Evolutionary conservation across 2,329 filamentous ascomycete genomes (phyloP).

Genomic region (Fusarium sp.): DNA sequence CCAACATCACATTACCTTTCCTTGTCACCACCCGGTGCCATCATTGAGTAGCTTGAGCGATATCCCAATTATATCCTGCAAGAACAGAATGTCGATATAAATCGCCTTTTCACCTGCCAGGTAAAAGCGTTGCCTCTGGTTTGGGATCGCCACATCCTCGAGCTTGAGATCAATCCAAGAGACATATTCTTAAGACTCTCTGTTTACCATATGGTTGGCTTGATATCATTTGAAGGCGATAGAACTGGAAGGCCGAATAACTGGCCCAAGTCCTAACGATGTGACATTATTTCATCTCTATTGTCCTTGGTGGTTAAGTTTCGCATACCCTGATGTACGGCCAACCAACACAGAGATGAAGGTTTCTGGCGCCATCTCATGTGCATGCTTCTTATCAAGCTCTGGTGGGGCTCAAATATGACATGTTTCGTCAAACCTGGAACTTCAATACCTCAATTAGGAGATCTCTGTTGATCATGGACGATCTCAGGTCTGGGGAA

Average conservation of each 20-base stretch:
- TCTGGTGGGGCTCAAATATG: background rate
- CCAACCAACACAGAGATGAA: background rate
- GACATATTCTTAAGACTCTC: background rate
- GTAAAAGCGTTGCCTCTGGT: too few relatives aligned
- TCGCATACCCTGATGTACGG: background rate
- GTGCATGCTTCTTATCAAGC: too few relatives aligned
- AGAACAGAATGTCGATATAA: too few relatives aligned
- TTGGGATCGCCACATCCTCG: background rate
- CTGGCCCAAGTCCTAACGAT: too few relatives aligned
- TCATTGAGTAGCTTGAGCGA: too few relatives aligned
- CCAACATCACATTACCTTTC: background rate
- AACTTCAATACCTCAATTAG: background rate
- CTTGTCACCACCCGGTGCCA: background rate
- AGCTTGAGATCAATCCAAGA: background rate
- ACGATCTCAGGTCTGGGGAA: background rate
- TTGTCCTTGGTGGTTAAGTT: background rate
- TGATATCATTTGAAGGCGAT: too few relatives aligned
- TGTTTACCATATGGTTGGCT: too few relatives aligned
- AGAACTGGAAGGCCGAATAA: too few relatives aligned
- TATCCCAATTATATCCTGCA: too few relatives aligned
- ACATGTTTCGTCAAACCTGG: background rate
- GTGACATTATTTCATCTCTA: background rate
- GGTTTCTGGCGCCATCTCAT: background rate
- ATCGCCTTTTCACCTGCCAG: too few relatives aligned
- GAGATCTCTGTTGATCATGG: constrained; percentile 1